A percentile compares a stretch with the other conserved stretches of the same genome.
These are phyloP conservation scores for Pleurotus pulmonarius DNA, from an alignment of 768 basidiomycete genomes.

Conservation along the genomic window DNA sequence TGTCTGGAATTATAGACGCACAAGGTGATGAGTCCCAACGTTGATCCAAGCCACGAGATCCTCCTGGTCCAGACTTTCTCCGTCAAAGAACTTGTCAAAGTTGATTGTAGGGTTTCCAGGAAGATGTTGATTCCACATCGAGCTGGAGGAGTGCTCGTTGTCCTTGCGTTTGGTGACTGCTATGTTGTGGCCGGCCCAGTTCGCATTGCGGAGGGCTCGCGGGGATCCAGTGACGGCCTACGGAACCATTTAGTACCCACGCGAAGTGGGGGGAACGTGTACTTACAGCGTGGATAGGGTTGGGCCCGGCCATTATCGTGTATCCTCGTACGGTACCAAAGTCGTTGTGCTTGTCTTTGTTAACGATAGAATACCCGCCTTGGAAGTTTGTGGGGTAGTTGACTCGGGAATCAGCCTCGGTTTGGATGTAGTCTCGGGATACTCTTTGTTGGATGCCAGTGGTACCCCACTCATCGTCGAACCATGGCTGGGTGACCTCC, in stretches of 20 bases:
- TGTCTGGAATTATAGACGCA: slow-evolving; percentile 16
- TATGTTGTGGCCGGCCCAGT: slow-evolving; percentile 64
- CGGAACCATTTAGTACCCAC: too few species aligned
- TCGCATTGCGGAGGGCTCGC: slow-evolving; percentile 54
- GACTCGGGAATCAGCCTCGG: slow-evolving; percentile 47
- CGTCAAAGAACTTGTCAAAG: slow-evolving; percentile 62
- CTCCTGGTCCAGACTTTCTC: slow-evolving; percentile 58
- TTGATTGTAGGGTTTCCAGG: slow-evolving; percentile 53
- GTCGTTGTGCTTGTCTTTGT: slow-evolving; percentile 44
- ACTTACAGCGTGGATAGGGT: slow-evolving; percentile 45
- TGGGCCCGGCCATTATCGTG: slow-evolving; percentile 56
- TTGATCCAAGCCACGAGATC: slow-evolving; percentile 71
- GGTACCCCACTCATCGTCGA: slow-evolving; percentile 56
- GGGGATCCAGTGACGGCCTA: slow-evolving; percentile 59
- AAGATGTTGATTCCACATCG: slow-evolving; percentile 61
- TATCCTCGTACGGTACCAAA: slow-evolving; percentile 61
- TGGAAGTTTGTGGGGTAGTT: slow-evolving; percentile 53
- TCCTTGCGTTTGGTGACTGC: slow-evolving; percentile 59
- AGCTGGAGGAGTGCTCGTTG: slow-evolving; percentile 52
- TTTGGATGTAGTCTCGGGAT: slow-evolving; percentile 40
- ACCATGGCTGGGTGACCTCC: slow-evolving; percentile 49
- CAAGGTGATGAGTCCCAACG: slow-evolving; percentile 65
- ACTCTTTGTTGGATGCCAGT: slow-evolving; percentile 55
- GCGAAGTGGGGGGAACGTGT: neutral
- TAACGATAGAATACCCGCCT: slow-evolving; percentile 54